Conservation (phyloP, 495 filamentous ascomycete species). For the Hypoxylon perforatum region DNA sequence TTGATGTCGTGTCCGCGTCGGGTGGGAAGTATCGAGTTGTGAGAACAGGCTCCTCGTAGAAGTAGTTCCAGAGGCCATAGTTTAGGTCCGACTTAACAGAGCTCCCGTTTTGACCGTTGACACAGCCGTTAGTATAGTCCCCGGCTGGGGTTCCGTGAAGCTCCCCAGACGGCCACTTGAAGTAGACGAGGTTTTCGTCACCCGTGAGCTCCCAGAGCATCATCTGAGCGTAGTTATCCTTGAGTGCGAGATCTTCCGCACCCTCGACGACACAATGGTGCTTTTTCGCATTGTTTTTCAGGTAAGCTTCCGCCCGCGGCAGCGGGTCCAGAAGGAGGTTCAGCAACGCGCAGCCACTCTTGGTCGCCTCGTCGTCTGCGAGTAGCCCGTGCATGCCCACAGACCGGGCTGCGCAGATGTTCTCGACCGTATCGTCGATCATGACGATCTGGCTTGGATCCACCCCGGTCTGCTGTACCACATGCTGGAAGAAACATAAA, state of each 20-base stretch:
- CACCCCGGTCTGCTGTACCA: conserved; percentile 30
- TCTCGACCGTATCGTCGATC: conserved; percentile 36
- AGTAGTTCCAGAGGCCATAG: conserved; percentile 30
- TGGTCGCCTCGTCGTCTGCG: conserved; percentile 2
- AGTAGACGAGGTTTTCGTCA: conserved; percentile 27
- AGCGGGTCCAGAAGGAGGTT: conserved; percentile 16
- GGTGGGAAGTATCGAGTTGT: conserved; percentile 26
- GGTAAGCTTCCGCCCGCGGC: conserved; percentile 3
- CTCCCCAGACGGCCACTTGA: conserved; percentile 35
- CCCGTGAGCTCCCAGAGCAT: conserved; percentile 38
- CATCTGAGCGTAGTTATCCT: conserved; percentile 42
- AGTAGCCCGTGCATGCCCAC: conserved; percentile 31
- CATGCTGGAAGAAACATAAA: conserved; percentile 39
- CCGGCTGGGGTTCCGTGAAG: neutral
- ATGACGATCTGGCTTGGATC: conserved; percentile 33
- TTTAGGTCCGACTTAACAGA: neutral
- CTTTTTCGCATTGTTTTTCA: conserved; percentile 20
- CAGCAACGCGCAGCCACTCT: neutral
- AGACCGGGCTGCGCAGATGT: conserved; percentile 39
- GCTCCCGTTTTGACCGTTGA: neutral
- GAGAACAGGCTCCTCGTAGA: conserved; percentile 20
- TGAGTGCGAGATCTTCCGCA: conserved; percentile 9
- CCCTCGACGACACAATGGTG: conserved; percentile 21
- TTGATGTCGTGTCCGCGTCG: conserved; percentile 40
- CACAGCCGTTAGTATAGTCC: neutral